Conservation (phyloP, 23 red algal genomes). For the Gracilaria gracilis region DNA sequence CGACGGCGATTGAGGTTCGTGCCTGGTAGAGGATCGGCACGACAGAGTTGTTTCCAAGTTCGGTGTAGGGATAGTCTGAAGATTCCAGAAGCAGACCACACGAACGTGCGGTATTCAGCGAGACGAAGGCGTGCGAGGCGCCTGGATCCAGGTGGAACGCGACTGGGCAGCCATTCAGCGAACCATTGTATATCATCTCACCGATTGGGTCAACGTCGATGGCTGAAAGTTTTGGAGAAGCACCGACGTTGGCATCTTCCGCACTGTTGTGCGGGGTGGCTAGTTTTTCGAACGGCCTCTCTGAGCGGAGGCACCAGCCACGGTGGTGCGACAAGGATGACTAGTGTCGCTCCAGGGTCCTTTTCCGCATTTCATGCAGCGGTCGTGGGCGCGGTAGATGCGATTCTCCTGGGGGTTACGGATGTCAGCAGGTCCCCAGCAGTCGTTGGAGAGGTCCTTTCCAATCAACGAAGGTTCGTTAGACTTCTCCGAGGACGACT, state of each 20-base stretch:
- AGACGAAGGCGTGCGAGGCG: slow-evolving; percentile 41
- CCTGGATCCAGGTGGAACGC: slow-evolving; percentile 20
- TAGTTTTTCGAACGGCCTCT: background rate
- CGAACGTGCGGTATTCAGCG: background rate
- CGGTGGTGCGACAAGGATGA: background rate
- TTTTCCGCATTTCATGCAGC: background rate
- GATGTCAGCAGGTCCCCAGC: background rate
- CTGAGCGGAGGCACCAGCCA: background rate
- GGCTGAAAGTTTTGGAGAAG: background rate
- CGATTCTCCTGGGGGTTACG: background rate
- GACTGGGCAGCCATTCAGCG: background rate
- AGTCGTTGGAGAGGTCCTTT: background rate
- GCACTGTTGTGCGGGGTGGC: background rate
- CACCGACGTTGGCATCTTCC: background rate
- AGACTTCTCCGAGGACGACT: background rate
- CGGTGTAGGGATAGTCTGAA: background rate
- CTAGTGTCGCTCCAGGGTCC: background rate
- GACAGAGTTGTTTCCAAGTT: background rate
- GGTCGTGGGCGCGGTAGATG: background rate
- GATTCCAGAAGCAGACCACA: background rate
- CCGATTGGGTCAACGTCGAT: background rate
- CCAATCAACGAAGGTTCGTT: background rate
- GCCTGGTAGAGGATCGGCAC: background rate
- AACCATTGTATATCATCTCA: background rate
- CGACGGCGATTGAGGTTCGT: background rate